A percentile compares a stretch with the other conserved stretches of the same genome.
Conservation (phyloP, 495 filamentous ascomycete species). For the Hypoxylon trugodes region DNA sequence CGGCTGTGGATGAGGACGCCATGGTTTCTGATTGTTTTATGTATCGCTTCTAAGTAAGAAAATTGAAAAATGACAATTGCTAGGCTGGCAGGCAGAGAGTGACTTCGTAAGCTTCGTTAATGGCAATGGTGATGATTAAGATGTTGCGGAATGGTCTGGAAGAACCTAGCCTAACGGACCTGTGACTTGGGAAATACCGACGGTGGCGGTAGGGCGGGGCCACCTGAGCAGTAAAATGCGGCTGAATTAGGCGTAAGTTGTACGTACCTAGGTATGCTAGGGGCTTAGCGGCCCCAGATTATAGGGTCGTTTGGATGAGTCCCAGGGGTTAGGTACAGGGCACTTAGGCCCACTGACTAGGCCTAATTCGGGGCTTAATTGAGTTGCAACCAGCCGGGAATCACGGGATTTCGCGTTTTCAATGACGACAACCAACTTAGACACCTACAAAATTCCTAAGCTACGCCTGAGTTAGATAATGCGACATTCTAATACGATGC, state of each 20-base stretch:
- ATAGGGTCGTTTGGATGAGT: background rate
- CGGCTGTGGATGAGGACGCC: constrained; percentile 40
- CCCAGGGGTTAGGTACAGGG: background rate
- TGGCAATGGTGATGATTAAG: constrained; percentile 43
- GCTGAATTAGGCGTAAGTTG: constrained; percentile 24
- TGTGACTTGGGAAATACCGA: background rate
- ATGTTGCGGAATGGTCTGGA: constrained; percentile 40
- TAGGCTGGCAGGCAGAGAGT: constrained; percentile 24
- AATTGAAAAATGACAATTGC: background rate
- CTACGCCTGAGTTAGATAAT: background rate
- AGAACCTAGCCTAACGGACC: constrained; percentile 36
- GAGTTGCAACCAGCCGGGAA: constrained; percentile 3
- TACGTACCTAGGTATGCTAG: no score
- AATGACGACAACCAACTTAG: constrained; percentile 38
- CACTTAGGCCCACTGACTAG: constrained; percentile 6
- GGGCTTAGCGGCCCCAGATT: constrained; percentile 14
- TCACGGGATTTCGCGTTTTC: constrained; percentile 47
- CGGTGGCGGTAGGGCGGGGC: constrained; percentile 31
- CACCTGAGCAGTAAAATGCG: constrained; percentile 14
- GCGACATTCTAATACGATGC: background rate
- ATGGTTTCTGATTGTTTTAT: constrained; percentile 38
- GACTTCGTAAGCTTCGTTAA: constrained; percentile 39
- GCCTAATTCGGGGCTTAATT: constrained; percentile 19
- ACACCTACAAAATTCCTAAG: background rate
- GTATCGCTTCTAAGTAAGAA: background rate